A percentile compares a stretch with the other conserved stretches of the same genome.
These are phyloP conservation scores for Recurvomyces mirabilis DNA, from an alignment of 495 filamentous ascomycete species.

Conservation along the genomic window DNA sequence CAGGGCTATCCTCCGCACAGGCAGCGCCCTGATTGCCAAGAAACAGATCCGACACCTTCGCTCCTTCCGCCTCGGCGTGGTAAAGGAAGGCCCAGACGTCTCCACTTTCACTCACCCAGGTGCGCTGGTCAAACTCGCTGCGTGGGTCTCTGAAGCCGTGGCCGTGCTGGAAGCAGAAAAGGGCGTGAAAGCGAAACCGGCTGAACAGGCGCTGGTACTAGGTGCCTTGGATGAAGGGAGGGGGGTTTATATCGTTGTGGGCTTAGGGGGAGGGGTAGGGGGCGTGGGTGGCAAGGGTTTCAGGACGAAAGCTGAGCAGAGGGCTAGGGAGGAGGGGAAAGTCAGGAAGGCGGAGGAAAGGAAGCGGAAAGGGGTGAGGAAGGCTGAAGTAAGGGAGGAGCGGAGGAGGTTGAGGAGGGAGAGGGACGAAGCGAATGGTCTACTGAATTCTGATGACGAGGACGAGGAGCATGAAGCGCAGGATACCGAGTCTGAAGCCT, in stretches of 20 bases:
- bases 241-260: conserved; percentile 83
- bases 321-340: conserved; percentile 47
- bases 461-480: conserved; percentile 20
- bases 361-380: conserved; percentile 43
- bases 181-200: conserved; percentile 43
- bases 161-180: conserved; percentile 77
- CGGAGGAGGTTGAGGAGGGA: conserved; percentile 16
- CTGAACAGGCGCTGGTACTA: conserved; percentile 66
- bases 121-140: conserved; percentile 79
- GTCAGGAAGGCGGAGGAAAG: conserved; percentile 47
- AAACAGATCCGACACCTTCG: conserved; percentile 83
- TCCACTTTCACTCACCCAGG: conserved; percentile 80
- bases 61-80: conserved; percentile 87
- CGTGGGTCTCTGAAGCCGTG: conserved; percentile 91
- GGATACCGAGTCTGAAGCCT: conserved; percentile 4
- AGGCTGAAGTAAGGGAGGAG: conserved; percentile 35
- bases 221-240: conserved; percentile 79
- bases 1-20: conserved; percentile 85
- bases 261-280: conserved; percentile 72
- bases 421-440: conserved; percentile 26
- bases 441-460: conserved; percentile 35
- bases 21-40: conserved; percentile 81
- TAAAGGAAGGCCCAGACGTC: conserved; percentile 89
- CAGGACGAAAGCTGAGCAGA: conserved; percentile 51
- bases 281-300: conserved; percentile 43